Base-by-base conservation (phyloP, 2,329 filamentous ascomycete genomes). In the Trichophyton simii region DNA sequence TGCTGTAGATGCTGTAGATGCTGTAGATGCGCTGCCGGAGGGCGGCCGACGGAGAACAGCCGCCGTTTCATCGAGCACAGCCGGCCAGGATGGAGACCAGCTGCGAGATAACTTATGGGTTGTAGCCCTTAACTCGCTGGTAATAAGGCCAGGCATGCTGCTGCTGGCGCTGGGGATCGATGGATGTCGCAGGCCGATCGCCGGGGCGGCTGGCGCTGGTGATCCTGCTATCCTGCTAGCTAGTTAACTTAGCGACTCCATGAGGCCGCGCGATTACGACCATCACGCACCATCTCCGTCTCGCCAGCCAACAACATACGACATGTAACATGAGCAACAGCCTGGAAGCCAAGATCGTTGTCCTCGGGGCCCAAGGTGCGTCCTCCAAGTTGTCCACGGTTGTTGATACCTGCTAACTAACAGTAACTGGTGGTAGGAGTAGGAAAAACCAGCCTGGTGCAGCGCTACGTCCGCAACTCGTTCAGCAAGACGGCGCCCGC, bases 291-390 rank as follows among this genome's bases (percentile, higher is more conserved):
- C 22, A 22, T 22, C 22, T 22, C 22, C 22, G 22, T 22, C 22
- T 22, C 22, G 22, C 28, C 28, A 28, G 25, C 25, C 25, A 28
- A 28, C 25, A 28, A 31, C 28, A 31, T 31, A 31, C 34, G 34
- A 38, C 34, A 54, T 28, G 50, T 31, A 54, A 68, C 66, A 79
- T 78, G 76, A 77, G 74, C 67, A 77, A 72, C 64, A 77, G 73
- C 59, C 75, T 79, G 57, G 78, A 80, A 70, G 78, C 79, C 60
- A 81, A 80, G 68, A 78, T 80, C 55, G 79, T 80, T 62, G 77
- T 81, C 58, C 72, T 81, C 9, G 79, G 79, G 66, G 75, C 76
- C 48, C 78, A 80, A 70, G 77, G 77, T 79, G 68, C 50, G 64
- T 66, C 36, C 25, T 8, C 6, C 2, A 22, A 22, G 22, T 22